Evolutionary conservation across 352 stramenopile genomes (phyloP).

Genomic region (Phytophthora sansomeana): DNA sequence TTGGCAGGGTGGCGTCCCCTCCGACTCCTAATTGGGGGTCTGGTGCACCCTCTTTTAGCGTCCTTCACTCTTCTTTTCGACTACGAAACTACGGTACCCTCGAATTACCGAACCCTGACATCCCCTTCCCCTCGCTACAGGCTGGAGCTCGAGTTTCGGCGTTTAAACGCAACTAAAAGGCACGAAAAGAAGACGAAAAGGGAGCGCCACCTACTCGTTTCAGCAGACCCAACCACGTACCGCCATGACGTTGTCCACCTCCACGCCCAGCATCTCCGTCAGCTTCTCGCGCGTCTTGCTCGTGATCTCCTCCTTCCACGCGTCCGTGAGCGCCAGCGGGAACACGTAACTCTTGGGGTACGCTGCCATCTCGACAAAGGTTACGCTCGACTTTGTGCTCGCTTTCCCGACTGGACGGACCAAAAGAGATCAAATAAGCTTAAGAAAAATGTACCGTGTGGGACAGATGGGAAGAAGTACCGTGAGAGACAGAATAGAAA

Average conservation of each 20-base stretch:
- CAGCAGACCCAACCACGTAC: constrained; percentile 50
- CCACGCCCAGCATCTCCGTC: constrained; percentile 81
- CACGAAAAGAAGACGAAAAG: constrained; percentile 28
- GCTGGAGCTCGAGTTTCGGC: not conserved
- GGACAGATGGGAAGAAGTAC: not conserved
- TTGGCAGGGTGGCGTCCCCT: constrained; percentile 31
- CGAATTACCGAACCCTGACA: too few relatives aligned
- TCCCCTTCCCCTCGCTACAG: not conserved
- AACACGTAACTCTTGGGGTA: constrained; percentile 69
- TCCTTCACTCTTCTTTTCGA: constrained; percentile 38
- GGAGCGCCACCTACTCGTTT: constrained; percentile 27
- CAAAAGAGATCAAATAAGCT: not conserved
- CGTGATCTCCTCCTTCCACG: constrained; percentile 69
- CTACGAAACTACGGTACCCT: too few relatives aligned
- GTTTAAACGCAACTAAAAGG: constrained; percentile 20
- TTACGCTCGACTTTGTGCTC: not conserved
- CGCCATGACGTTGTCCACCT: constrained; percentile 89
- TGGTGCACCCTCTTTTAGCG: constrained; percentile 35
- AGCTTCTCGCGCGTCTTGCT: constrained; percentile 59
- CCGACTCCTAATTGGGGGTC: constrained; percentile 32
- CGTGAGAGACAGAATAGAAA: constrained; percentile 4
- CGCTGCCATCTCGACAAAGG: constrained; percentile 13
- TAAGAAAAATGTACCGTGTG: not conserved
- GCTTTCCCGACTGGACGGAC: not conserved
- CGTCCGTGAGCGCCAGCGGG: constrained; percentile 57